phyloP scores from a whole-genome alignment of 768 basidiomycete species.

The Tulasnella sp. region DNA sequence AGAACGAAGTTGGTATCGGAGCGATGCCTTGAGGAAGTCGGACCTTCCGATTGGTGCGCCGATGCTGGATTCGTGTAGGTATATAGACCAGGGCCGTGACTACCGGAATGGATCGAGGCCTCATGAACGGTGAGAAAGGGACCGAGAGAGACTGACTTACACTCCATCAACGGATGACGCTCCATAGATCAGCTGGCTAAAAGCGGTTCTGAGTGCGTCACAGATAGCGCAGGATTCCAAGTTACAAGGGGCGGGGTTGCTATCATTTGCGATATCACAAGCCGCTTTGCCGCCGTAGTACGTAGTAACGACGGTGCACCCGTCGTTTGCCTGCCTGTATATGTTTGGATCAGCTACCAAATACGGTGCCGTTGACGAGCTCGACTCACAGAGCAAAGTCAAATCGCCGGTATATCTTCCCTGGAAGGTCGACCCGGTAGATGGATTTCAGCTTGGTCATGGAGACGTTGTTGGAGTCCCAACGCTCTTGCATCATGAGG shows the following conservation, averaged over 20 bases:
- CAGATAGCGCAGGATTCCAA: background rate
- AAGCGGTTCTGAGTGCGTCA: background rate
- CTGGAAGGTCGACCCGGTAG: background rate
- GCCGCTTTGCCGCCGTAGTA: background rate
- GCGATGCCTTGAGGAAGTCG: too few relatives aligned
- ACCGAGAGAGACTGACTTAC: background rate
- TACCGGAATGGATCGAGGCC: background rate
- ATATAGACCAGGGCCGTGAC: background rate
- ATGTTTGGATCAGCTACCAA: too few relatives aligned
- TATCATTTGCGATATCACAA: background rate
- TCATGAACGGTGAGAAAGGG: background rate
- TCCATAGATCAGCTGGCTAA: background rate
- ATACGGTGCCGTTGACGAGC: too few relatives aligned
- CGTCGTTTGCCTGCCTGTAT: background rate
- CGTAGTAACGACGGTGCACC: background rate
- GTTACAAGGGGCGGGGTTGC: background rate
- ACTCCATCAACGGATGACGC: background rate
- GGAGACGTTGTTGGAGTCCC: background rate
- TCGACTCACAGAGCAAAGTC: background rate
- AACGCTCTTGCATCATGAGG: background rate
- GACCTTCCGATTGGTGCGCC: background rate
- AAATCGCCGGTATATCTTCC: background rate
- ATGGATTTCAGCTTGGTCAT: background rate
- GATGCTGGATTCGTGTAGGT: background rate
- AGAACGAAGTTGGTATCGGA: background rate